phyloP scores from a whole-genome alignment of 371 early-diverging fungal species.

The Mortierella sp. region DNA sequence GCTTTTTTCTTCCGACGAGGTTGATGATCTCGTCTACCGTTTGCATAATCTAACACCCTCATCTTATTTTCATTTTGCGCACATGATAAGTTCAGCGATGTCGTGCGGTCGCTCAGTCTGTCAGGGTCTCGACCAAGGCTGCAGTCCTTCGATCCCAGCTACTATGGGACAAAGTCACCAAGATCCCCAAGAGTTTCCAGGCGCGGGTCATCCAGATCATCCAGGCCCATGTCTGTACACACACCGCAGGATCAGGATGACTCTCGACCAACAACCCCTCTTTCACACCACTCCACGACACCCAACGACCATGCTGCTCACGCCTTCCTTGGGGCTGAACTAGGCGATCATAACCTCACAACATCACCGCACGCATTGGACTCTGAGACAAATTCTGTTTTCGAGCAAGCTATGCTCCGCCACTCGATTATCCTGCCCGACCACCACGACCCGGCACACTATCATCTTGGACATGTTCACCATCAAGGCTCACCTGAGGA shows the following conservation, averaged over 20 bases:
- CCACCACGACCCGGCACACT: slow-evolving; percentile 37
- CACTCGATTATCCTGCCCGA: slow-evolving; percentile 52
- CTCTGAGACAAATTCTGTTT: slow-evolving; percentile 1
- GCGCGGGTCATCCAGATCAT: slow-evolving; percentile 11
- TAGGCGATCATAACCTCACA: not conserved
- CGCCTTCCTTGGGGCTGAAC: not conserved
- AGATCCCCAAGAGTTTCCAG: slow-evolving; percentile 15
- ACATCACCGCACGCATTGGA: not conserved
- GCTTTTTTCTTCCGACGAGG: not conserved
- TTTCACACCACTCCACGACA: not conserved
- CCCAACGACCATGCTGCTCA: not conserved
- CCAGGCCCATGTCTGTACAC: not conserved
- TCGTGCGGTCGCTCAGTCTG: slow-evolving; percentile 52
- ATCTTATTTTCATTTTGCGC: not conserved
- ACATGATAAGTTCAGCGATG: slow-evolving; percentile 43
- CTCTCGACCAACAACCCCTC: slow-evolving; percentile 6
- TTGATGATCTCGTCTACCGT: not conserved
- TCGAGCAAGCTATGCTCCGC: slow-evolving; percentile 26
- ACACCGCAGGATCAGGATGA: not conserved
- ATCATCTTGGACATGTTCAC: slow-evolving; percentile 44
- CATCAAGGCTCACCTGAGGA: not conserved
- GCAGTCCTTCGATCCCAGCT: slow-evolving; percentile 51
- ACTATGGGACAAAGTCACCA: slow-evolving; percentile 47
- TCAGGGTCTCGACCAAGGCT: slow-evolving; percentile 47
- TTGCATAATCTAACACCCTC: not conserved